Percentiles rank a stretch among this genome's conserved stretches.
phyloP scores from a whole-genome alignment of 768 basidiomycete species.

The Bullera alba region DNA sequence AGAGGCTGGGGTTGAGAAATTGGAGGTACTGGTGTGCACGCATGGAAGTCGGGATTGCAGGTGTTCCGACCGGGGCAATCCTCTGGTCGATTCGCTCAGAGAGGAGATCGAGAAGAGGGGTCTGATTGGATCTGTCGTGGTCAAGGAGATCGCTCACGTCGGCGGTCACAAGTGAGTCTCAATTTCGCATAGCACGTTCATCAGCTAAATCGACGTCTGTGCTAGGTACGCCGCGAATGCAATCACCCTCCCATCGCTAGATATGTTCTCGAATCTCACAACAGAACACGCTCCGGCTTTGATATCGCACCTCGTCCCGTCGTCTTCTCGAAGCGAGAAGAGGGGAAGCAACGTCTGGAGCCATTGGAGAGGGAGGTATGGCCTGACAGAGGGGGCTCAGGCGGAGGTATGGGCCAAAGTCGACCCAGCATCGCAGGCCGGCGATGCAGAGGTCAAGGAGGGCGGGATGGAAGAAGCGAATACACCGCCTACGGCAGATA shows the following conservation, averaged over 20 bases:
- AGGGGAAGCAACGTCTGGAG: constrained; percentile 45
- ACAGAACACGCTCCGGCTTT: constrained; percentile 56
- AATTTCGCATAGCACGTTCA: background rate
- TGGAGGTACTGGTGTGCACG: constrained; percentile 57
- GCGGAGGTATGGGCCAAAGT: constrained; percentile 19
- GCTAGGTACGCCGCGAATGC: constrained; percentile 46
- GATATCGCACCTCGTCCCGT: constrained; percentile 52
- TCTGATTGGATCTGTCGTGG: constrained; percentile 44
- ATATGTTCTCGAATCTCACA: constrained; percentile 61
- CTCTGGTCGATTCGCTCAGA: constrained; percentile 54
- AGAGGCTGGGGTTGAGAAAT: background rate
- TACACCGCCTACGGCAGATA: background rate
- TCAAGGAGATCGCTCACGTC: constrained; percentile 69
- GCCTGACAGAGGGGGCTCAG: constrained; percentile 58
- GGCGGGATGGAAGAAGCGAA: background rate
- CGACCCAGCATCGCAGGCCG: background rate
- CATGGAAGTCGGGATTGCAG: constrained; percentile 73
- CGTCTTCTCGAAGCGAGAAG: too few species aligned
- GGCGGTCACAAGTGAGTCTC: constrained; percentile 69
- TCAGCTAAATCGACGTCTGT: constrained; percentile 55
- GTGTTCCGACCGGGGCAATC: constrained; percentile 62
- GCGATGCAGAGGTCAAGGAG: background rate
- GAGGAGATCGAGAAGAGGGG: constrained; percentile 52
- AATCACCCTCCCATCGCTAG: constrained; percentile 38
- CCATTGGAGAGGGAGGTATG: constrained; percentile 70